Percentiles rank a stretch among this genome's conserved stretches.
These are phyloP conservation scores for Alnus glutinosa DNA, from an alignment of 306 rosid species.

Conservation along the genomic window DNA sequence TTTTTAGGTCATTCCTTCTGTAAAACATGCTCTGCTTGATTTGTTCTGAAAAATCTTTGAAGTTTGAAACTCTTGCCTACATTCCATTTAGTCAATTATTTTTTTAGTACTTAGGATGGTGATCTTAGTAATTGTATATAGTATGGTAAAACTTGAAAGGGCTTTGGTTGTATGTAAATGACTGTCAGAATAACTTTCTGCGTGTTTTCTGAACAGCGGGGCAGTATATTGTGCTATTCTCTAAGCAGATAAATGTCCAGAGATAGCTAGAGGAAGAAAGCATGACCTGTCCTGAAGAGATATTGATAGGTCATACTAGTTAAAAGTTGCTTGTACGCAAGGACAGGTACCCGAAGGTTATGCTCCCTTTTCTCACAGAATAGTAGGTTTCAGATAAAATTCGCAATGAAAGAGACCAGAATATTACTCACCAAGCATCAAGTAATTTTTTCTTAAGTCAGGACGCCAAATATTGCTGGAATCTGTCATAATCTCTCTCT, in stretches of 20 bases:
- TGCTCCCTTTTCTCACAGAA: too few relatives aligned
- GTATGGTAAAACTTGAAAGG: background rate
- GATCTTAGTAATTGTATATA: background rate
- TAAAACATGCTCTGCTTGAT: slow-evolving; percentile 13
- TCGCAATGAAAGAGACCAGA: too few relatives aligned
- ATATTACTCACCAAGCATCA: too few relatives aligned
- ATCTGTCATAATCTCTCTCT: too few relatives aligned
- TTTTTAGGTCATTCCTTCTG: slow-evolving; percentile 44
- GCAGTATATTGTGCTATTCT: background rate
- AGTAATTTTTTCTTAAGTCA: too few relatives aligned
- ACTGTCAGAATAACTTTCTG: background rate
- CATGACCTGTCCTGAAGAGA: too few relatives aligned
- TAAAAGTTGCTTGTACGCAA: too few relatives aligned
- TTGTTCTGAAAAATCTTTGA: slow-evolving; percentile 1
- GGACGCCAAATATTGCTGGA: too few relatives aligned
- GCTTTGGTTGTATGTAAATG: background rate
- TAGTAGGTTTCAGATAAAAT: too few relatives aligned
- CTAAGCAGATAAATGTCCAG: background rate
- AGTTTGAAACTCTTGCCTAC: slow-evolving; percentile 18
- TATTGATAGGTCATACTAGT: too few relatives aligned
- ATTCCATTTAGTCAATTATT: slow-evolving; percentile 4
- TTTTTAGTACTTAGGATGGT: background rate
- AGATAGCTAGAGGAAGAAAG: too few relatives aligned
- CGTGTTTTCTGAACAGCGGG: background rate
- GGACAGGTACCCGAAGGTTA: too few relatives aligned